Conservation (phyloP, 1,139 yeast genomes). For the Saccharomyces pastorianus region DNA sequence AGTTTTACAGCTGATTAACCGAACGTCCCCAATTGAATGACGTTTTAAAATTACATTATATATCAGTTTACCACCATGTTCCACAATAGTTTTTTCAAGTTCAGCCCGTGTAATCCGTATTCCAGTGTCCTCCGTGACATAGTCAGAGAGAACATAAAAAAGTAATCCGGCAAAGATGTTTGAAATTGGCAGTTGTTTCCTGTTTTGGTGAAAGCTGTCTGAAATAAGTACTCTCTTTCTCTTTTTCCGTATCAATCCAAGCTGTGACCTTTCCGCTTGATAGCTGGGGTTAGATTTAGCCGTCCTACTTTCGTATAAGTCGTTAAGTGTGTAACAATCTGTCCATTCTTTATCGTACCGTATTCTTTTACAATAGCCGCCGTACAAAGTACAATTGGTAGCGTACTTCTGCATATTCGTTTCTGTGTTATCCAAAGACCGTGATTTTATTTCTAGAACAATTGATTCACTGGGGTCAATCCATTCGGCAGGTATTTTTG, state of each 20-base stretch:
- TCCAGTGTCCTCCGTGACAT: slow-evolving; percentile 28
- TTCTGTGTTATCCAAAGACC: slow-evolving; percentile 52
- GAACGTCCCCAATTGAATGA: slow-evolving; percentile 9
- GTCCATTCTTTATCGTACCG: slow-evolving; percentile 60
- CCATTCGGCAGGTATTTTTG: slow-evolving; percentile 63
- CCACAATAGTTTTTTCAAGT: slow-evolving; percentile 36
- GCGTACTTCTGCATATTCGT: slow-evolving; percentile 43
- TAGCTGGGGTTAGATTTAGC: slow-evolving; percentile 2
- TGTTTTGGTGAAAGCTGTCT: not conserved
- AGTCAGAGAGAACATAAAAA: slow-evolving; percentile 41
- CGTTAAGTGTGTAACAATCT: slow-evolving; percentile 41
- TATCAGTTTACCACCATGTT: slow-evolving; percentile 44
- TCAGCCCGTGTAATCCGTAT: slow-evolving; percentile 33
- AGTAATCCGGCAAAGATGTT: slow-evolving; percentile 32
- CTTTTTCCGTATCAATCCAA: slow-evolving; percentile 18
- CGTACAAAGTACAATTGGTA: slow-evolving; percentile 63
- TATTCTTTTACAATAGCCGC: slow-evolving; percentile 62
- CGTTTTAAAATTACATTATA: slow-evolving; percentile 20
- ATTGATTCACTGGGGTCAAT: slow-evolving; percentile 69
- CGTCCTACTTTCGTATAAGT: not conserved
- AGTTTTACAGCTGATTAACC: slow-evolving; percentile 41
- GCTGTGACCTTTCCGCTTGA: slow-evolving; percentile 13
- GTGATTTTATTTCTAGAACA: slow-evolving; percentile 78
- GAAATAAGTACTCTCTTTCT: slow-evolving; percentile 1
- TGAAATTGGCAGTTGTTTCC: slow-evolving; percentile 4